phyloP scores from a whole-genome alignment of 345 rosid genomes.

The Populus nigra region DNA sequence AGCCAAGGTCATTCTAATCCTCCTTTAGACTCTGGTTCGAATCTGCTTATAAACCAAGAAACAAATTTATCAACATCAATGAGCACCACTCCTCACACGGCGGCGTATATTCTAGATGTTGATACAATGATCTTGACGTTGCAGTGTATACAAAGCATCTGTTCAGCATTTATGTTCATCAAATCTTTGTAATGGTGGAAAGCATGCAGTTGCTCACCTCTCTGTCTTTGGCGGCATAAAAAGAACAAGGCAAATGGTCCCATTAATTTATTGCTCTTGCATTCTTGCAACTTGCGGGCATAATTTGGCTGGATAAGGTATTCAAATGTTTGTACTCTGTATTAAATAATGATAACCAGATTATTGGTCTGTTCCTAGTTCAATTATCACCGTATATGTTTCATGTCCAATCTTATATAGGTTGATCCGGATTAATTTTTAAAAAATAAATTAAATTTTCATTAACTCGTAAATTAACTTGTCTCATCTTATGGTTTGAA shows the following conservation, averaged over 20 bases:
- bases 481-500: too few relatives aligned
- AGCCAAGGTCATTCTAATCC: background rate
- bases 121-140: background rate
- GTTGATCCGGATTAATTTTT: too few relatives aligned
- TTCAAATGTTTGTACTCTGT: background rate
- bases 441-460: too few relatives aligned
- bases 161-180: background rate
- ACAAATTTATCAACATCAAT: background rate
- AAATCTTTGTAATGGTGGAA: background rate
- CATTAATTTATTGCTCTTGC: background rate
- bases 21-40: background rate
- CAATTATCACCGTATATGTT: background rate
- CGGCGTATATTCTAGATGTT: background rate
- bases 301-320: background rate
- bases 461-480: too few relatives aligned
- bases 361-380: too few relatives aligned
- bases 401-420: too few relatives aligned
- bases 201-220: background rate
- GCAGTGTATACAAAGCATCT: background rate
- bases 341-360: background rate
- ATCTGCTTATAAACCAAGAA: background rate
- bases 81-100: background rate
- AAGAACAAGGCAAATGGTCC: background rate
- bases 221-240: background rate
- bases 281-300: background rate